Evolutionary conservation across 2,329 filamentous ascomycete species (phyloP).

Genomic region (Tolypocladium amazonense): DNA sequence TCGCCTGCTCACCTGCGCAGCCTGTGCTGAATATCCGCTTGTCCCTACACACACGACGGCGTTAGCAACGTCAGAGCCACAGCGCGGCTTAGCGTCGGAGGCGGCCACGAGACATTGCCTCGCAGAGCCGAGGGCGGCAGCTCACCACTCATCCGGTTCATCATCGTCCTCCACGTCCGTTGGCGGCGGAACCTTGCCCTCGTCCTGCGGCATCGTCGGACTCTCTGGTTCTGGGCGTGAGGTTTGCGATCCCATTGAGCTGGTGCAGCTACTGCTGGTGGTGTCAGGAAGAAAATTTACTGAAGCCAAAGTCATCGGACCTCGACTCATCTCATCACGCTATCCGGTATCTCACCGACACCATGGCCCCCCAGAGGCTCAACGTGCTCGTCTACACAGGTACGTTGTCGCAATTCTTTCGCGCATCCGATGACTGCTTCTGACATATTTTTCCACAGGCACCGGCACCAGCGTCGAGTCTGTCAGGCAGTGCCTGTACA

Average conservation of each 20-base stretch:
- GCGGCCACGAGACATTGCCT: conserved; percentile 13
- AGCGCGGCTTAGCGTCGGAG: conserved; percentile 13
- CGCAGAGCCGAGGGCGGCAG: not conserved
- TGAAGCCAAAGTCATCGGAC: not conserved
- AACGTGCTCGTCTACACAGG: conserved; percentile 93
- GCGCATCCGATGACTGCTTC: conserved; percentile 1
- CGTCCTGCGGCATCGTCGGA: conserved; percentile 38
- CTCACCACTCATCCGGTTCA: conserved; percentile 90
- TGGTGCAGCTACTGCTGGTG: not conserved
- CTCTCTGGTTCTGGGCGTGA: conserved; percentile 1
- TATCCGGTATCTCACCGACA: conserved; percentile 1
- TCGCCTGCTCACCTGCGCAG: conserved; percentile 57
- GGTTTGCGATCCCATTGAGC: conserved; percentile 5
- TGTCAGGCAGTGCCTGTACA: conserved; percentile 79
- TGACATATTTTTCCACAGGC: conserved; percentile 38
- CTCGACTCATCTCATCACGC: not conserved
- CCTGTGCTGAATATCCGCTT: conserved; percentile 96
- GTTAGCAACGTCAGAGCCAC: conserved; percentile 3
- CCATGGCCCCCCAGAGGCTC: conserved; percentile 59
- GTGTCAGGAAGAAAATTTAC: conserved; percentile 3
- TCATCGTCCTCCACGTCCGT: conserved; percentile 42
- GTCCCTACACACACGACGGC: conserved; percentile 51
- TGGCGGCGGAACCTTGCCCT: conserved; percentile 29
- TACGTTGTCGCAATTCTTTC: conserved; percentile 18
- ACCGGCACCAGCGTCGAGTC: conserved; percentile 80